Conservation (phyloP, 768 basidiomycete genomes). For the Inosperma sp. region DNA sequence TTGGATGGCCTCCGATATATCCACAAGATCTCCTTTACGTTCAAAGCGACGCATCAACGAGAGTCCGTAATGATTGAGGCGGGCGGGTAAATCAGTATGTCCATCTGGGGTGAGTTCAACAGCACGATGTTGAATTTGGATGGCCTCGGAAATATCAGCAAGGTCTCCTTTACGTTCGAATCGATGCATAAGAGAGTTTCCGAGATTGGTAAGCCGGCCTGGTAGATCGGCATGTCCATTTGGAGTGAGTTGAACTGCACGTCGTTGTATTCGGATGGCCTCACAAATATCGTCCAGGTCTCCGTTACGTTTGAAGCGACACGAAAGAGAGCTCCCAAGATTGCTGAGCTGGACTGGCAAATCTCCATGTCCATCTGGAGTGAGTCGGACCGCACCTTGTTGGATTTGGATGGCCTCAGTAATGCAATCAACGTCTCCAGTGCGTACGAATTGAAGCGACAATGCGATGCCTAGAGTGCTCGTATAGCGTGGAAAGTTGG, state of each 20-base stretch:
- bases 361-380: background rate
- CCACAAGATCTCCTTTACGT: background rate
- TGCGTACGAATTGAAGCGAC: conserved; percentile 2
- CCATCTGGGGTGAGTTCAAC: background rate
- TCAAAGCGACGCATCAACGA: background rate
- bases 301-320: background rate
- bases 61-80: background rate
- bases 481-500: conserved; percentile 7
- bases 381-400: background rate
- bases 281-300: conserved; percentile 1
- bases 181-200: background rate
- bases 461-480: background rate
- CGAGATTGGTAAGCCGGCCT: conserved; percentile 5
- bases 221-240: conserved; percentile 2
- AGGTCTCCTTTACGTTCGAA: conserved; percentile 1
- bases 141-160: conserved; percentile 1
- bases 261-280: conserved; percentile 2
- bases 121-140: no score
- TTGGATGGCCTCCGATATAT: background rate
- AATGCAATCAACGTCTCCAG: conserved; percentile 18
- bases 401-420: conserved; percentile 16
- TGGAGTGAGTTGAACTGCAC: background rate
- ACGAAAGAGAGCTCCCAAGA: conserved; percentile 5
- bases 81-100: background rate
- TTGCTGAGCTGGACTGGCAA: background rate